Evolutionary conservation across 306 rosid genomes (phyloP), one percentile per base, ranked within the genome.

Genomic region (Citrullus mucosospermus): DNA sequence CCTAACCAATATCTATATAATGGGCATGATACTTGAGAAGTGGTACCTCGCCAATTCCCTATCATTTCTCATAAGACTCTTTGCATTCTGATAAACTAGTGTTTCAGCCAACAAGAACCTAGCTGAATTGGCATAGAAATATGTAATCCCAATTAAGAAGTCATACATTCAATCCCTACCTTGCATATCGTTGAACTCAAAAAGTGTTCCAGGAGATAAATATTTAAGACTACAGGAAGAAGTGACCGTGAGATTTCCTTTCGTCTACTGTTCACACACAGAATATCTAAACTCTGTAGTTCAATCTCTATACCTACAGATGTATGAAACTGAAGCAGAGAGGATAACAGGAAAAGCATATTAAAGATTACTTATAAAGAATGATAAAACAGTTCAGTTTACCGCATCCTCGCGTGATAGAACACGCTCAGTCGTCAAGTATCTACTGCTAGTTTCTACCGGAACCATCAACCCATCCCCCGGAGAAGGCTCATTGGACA

Each of bases 381-480:
- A 17, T n/a, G 10, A 34, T 76, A 80, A 20, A 63, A 74, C 36
- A 70, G 38, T 20, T 69, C 80, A 78, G 50, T 68, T 86, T 91
- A 96, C 99, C 84, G 99, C 93, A 78, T 96, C 99, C 86, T 96
- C 98, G 0, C 90, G 86, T 78, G 91, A 81, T 63, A 96, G 96
- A 18, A 83, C 39, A 8, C 87, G 89, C 75, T 90, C 97, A 54
- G 85, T 83, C 59, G 87, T 91, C 80, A 86, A 82, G 91, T 92
- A 85, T 59, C 80, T 81, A 55, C 96, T 90, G 85, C 81, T 82
- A 15, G 93, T 76, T 83, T 88, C 97, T 6, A 81, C 22, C 14
- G 99, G 99, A 87, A 92, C 82, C 99, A 92, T 96, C 18, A 79
- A 80, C 70, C 99, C 99, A 58, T 91, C 96, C 81, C 99, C 96